phyloP scores from a whole-genome alignment of 129 eudicot species.

The Rutidosis leptorrhynchoides region DNA sequence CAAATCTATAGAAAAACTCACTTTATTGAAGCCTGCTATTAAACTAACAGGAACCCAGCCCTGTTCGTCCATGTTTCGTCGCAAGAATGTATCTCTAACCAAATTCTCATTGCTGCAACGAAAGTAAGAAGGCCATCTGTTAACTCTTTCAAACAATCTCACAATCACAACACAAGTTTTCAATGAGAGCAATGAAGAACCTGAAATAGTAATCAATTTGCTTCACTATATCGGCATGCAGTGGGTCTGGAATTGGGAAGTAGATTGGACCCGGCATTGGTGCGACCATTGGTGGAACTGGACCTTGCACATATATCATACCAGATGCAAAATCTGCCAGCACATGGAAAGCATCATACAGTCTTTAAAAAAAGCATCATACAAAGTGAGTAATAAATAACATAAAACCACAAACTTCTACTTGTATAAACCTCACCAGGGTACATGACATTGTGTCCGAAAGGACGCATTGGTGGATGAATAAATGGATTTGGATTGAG shows the following conservation, averaged over 20 bases:
- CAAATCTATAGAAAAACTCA: slow-evolving; percentile 33
- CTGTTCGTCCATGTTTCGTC: slow-evolving; percentile 70
- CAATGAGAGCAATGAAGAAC: slow-evolving; percentile 29
- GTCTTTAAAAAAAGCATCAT: slow-evolving; percentile 12
- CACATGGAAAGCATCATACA: slow-evolving; percentile 11
- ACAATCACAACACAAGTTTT: not conserved
- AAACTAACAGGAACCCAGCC: slow-evolving; percentile 81
- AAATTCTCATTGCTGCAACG: slow-evolving; percentile 78
- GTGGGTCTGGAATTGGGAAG: slow-evolving; percentile 49
- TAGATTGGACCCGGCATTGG: slow-evolving; percentile 42
- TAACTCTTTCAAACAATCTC: slow-evolving; percentile 7
- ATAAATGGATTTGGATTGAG: slow-evolving; percentile 44
- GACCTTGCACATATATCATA: slow-evolving; percentile 46
- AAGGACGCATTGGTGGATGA: slow-evolving; percentile 55
- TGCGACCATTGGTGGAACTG: slow-evolving; percentile 40
- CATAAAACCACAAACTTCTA: slow-evolving; percentile 1
- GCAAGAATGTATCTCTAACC: slow-evolving; percentile 64
- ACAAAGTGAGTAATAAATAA: not conserved
- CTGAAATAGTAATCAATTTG: slow-evolving; percentile 93
- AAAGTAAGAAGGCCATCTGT: slow-evolving; percentile 17
- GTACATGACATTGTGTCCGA: slow-evolving; percentile 48
- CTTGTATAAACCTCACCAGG: slow-evolving; percentile 46
- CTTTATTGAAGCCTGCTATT: slow-evolving; percentile 79
- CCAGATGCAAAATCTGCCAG: slow-evolving; percentile 54
- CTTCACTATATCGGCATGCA: slow-evolving; percentile 48